These are phyloP conservation scores for Daldinia bambusicola DNA, from an alignment of 495 filamentous ascomycete genomes.

Conservation along the genomic window DNA sequence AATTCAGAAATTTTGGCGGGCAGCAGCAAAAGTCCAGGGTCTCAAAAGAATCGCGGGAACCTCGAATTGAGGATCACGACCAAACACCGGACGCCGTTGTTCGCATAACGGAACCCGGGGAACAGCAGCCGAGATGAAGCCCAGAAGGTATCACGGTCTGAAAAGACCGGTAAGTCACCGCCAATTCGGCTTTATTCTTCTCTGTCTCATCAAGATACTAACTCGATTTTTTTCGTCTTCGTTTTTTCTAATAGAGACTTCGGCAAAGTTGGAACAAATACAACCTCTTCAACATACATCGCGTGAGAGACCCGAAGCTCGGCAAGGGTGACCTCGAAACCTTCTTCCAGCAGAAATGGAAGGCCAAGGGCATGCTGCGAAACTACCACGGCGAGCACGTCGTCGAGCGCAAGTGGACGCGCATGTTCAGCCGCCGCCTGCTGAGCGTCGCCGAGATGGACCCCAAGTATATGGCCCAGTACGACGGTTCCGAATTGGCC, in stretches of 20 bases:
- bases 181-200: constrained; percentile 8
- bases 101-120: constrained; percentile 24
- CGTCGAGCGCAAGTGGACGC: constrained; percentile 86
- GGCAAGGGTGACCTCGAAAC: constrained; percentile 58
- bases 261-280: constrained; percentile 98
- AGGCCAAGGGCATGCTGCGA: constrained; percentile 80
- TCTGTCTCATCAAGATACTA: neutral
- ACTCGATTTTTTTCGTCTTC: constrained; percentile 36
- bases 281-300: constrained; percentile 88
- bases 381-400: constrained; percentile 95
- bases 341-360: constrained; percentile 99
- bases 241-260: constrained; percentile 69
- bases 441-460: constrained; percentile 88
- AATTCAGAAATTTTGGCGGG: constrained; percentile 5
- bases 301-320: constrained; percentile 48
- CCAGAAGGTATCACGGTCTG: constrained; percentile 70
- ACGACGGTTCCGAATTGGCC: constrained; percentile 83
- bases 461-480: constrained; percentile 73
- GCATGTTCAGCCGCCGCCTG: constrained; percentile 84
- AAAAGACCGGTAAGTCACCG: constrained; percentile 65
- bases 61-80: constrained; percentile 13
- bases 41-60: constrained; percentile 1
- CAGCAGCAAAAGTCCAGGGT: neutral
- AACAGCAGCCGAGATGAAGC: constrained; percentile 60
- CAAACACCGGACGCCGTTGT: constrained; percentile 11